Evolutionary conservation across 108 stramenopile genomes (phyloP), one percentile per base, ranked within the genome.

Genomic region (Pseudonitzschia pungens): DNA sequence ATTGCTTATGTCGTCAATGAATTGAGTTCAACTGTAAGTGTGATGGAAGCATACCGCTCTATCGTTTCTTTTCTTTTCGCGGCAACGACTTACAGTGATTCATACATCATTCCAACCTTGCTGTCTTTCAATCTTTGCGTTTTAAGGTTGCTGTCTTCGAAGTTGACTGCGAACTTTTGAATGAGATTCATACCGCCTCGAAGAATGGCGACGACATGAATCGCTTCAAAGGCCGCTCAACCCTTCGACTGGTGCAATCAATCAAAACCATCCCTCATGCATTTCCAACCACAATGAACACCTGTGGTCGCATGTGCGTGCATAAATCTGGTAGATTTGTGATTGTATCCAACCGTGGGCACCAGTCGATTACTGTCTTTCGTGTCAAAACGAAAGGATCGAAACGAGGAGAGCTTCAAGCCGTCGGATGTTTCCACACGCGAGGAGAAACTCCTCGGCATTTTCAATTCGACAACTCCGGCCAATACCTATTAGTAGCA

Each of bases 341-440:
- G 16, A 73, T 96, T 59, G 97, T 97, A 29, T 92, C 90, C 54
- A 97, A 97, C 77, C 88, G 97, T n/a, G 95, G 97, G n/a, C 97
- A 96, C 71, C 87, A 96, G 78, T 93, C 92, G 50, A 87, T 97
- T 55, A 85, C 95, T 28, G 89, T 96, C 6, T 96, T 94, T 71
- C 76, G 83, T 28, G 91, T 96, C 57, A 85, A 89, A 27, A 70
- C 73, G 29, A 85, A 84, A 71, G 84, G 74, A 31, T 55, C 69
- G 68, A 92, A 89, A 58, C 81, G 66, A 50, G 97, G 97, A 15
- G 82, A 87, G 60, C 84, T 97, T 12, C 45, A 70, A 31, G 73
- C 83, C 32, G 93, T 96, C 7, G 91, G 92, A 56, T 95, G 90
- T 81, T 95, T 88, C 77, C 97, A 97, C 85, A 97, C 97, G 18